Percentiles rank a stretch among this genome's conserved stretches.
Evolutionary conservation across 441 rosid genomes (phyloP).

Genomic region (Theobroma grandiflorum): DNA sequence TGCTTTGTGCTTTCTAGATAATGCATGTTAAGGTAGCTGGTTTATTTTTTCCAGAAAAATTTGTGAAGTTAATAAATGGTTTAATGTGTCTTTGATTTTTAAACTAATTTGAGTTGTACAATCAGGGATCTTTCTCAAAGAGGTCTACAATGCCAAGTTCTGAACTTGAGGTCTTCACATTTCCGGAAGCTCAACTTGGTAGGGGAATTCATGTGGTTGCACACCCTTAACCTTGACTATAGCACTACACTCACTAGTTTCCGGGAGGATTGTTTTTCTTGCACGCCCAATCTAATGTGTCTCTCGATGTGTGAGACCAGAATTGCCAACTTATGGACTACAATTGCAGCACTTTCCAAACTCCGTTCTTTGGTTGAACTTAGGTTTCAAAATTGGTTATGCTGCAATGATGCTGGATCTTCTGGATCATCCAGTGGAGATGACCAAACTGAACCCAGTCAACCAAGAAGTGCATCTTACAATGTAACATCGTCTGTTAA

Average conservation of each 20-base stretch:
- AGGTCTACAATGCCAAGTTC: conserved; percentile 79
- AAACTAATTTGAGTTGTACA: conserved; percentile 33
- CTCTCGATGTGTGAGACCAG: conserved; percentile 89
- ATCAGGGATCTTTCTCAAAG: conserved; percentile 72
- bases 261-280: conserved; percentile 80
- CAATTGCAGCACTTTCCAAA: conserved; percentile 77
- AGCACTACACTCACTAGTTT: conserved; percentile 69
- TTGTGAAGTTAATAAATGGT: conserved; percentile 4
- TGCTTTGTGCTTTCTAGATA: background rate
- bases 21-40: conserved; percentile 8
- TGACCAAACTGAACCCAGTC: conserved; percentile 39
- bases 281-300: conserved; percentile 77
- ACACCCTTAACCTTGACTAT: conserved; percentile 76
- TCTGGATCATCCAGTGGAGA: conserved; percentile 43
- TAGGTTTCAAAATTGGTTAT: conserved; percentile 77
- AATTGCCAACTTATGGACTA: conserved; percentile 85
- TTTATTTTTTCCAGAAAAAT: background rate
- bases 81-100: background rate
- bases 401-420: conserved; percentile 58
- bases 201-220: conserved; percentile 70
- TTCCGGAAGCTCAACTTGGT: conserved; percentile 77
- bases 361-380: conserved; percentile 73
- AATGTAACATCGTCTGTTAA: conserved; percentile 37
- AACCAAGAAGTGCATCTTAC: conserved; percentile 31
- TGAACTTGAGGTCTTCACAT: conserved; percentile 69